Base-by-base conservation (phyloP, 306 rosid genomes). In the Cicer cuneatum region DNA sequence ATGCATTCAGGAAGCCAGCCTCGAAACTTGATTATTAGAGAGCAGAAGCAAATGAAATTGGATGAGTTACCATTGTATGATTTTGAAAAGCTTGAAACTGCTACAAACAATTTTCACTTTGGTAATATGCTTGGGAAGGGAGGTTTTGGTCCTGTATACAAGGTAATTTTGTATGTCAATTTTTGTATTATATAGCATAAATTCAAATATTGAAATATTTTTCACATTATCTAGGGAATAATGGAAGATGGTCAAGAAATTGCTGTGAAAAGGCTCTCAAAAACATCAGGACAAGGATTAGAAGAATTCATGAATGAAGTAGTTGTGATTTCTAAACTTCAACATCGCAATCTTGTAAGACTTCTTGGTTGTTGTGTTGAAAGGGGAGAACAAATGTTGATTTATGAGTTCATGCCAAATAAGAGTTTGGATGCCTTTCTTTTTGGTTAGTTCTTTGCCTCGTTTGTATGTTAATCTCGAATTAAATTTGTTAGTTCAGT, bases 281-380 rank as follows among this genome's bases (percentile, higher is more conserved):
- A 62, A 62, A 21, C 82, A 7, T 86, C 87, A 4, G 75, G 78
- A 5, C 89, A 86, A 66, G 89, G 85, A 16, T 0, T 59, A 1
- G 82, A 83, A 78, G 89, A 86, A 72, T 78, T 86, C 46, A 86
- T 74, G 73, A 86, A 83, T 24, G 87, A 86, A 69, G 82, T 86
- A 2, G 68, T 58, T 0, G 82, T 86, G 56, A 78, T 83, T 72
- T 81, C 87, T 35, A 80, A 83, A 41, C 87, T 86, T 33, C 89
- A 86, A 42, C 89, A 86, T 49, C 77, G 84, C 12, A 86, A 86
- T 83, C 85, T 86, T 53, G 87, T 86, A 15, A 72, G 82, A 15
- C 72, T 86, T 40, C 72, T 78, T 29, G 89, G 89, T 7, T 86
- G 86, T n/a, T 83, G 89, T 37, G 29, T 80, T 43, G 85, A 86